phyloP scores from a whole-genome alignment of 208 protist species.

The Leishmania arabica region DNA sequence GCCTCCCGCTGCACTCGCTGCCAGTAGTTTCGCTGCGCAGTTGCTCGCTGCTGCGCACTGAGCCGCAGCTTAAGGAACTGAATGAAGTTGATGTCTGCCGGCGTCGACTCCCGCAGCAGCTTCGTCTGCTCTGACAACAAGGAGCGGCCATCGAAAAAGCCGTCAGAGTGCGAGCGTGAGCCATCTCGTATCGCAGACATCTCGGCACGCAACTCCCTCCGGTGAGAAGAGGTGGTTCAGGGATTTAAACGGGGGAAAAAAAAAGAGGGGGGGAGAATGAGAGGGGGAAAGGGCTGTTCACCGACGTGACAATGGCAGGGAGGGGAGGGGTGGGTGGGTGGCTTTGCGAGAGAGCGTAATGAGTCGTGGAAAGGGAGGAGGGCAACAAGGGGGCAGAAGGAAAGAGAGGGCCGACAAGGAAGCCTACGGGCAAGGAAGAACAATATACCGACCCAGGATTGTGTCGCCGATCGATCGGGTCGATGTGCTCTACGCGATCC shows the following conservation, averaged over 20 bases:
- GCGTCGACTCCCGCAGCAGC: conserved; percentile 49
- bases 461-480: neutral
- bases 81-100: conserved; percentile 68
- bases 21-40: conserved; percentile 70
- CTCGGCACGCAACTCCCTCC: neutral
- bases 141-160: conserved; percentile 43
- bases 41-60: conserved; percentile 60
- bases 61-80: conserved; percentile 67
- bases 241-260: neutral
- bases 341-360: neutral
- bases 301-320: neutral
- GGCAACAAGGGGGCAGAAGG: neutral
- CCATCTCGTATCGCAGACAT: conserved; percentile 6
- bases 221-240: neutral
- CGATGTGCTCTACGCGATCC: neutral
- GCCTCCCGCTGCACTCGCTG: conserved; percentile 23
- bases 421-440: neutral
- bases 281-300: neutral
- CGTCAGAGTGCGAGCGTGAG: neutral
- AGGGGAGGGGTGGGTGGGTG: neutral
- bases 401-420: neutral
- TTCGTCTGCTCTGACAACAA: conserved; percentile 69
- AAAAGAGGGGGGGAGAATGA: neutral
- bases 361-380: neutral
- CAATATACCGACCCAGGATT: neutral